Conservation (phyloP, 768 basidiomycete genomes). For the Plicaturopsis crispa region DNA sequence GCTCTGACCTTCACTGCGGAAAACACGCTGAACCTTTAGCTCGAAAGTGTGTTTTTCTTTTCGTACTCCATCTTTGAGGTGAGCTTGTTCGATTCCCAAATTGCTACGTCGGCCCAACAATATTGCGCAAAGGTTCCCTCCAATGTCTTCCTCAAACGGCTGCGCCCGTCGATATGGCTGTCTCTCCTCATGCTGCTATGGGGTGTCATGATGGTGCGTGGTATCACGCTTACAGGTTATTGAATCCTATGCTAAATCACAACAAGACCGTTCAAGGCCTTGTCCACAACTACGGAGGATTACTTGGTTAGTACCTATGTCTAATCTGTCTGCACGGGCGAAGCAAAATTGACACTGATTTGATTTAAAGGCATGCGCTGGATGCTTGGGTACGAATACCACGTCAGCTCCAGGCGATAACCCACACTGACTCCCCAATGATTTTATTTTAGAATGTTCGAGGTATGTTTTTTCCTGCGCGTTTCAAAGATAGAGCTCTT, state of each 20-base stretch:
- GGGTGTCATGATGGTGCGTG: constrained; percentile 66
- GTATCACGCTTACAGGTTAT: too few species aligned
- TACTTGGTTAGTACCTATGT: constrained; percentile 41
- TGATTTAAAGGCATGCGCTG: constrained; percentile 51
- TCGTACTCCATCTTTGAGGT: constrained; percentile 67
- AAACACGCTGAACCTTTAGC: constrained; percentile 1
- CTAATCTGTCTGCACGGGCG: neutral
- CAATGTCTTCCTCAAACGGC: constrained; percentile 63
- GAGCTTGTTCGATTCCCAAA: constrained; percentile 5
- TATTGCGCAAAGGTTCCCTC: constrained; percentile 50
- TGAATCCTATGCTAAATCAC: too few species aligned
- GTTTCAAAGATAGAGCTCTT: neutral
- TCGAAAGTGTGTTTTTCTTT: constrained; percentile 14
- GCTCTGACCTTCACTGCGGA: constrained; percentile 6
- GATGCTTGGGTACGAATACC: constrained; percentile 62
- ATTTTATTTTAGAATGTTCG: neutral
- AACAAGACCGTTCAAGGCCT: constrained; percentile 73
- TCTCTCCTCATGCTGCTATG: constrained; percentile 66
- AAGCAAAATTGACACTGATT: constrained; percentile 2
- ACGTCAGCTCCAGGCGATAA: too few species aligned
- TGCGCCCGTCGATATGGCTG: constrained; percentile 74
- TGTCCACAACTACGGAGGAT: constrained; percentile 59
- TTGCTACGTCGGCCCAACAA: constrained; percentile 7
- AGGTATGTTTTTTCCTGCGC: neutral
- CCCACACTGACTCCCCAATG: constrained; percentile 32